These are phyloP conservation scores for Fusarium abutilonis DNA, from an alignment of 2,329 filamentous ascomycete genomes.

Conservation along the genomic window DNA sequence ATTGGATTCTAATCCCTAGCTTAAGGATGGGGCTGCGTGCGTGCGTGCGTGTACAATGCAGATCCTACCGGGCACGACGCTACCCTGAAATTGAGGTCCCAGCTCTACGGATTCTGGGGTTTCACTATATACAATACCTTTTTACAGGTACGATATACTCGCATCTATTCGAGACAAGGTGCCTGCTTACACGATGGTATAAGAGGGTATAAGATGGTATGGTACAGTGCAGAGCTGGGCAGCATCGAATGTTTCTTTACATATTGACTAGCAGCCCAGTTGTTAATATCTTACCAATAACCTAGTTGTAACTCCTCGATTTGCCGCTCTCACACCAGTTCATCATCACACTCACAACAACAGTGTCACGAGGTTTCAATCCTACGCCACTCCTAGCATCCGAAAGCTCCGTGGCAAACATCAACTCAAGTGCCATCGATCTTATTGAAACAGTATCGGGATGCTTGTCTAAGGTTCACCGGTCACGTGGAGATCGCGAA, in stretches of 20 bases:
- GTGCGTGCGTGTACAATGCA: neutral
- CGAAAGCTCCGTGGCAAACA: conserved; percentile 3
- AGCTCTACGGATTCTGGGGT: conserved; percentile 25
- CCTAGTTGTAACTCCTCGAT: neutral
- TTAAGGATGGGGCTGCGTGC: conserved; percentile 17
- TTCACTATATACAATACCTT: neutral
- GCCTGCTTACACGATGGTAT: neutral
- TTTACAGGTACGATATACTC: no score
- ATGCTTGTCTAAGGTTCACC: conserved; percentile 1
- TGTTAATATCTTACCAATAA: no score
- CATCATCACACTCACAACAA: neutral
- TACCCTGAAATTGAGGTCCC: conserved; percentile 16
- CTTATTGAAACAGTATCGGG: neutral
- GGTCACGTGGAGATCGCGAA: conserved; percentile 26
- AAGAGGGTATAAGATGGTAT: neutral
- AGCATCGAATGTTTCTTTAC: conserved; percentile 1
- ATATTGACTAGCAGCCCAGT: neutral
- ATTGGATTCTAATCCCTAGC: conserved; percentile 5
- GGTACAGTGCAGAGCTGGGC: neutral
- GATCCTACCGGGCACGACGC: conserved; percentile 8
- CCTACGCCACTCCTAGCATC: conserved; percentile 19
- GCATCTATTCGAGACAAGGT: no score
- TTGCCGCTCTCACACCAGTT: conserved; percentile 29
- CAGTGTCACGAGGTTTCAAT: neutral
- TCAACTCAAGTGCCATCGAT: conserved; percentile 7